These are phyloP conservation scores for Eucalyptus curtisii DNA, from an alignment of 345 rosid species.

Conservation along the genomic window DNA sequence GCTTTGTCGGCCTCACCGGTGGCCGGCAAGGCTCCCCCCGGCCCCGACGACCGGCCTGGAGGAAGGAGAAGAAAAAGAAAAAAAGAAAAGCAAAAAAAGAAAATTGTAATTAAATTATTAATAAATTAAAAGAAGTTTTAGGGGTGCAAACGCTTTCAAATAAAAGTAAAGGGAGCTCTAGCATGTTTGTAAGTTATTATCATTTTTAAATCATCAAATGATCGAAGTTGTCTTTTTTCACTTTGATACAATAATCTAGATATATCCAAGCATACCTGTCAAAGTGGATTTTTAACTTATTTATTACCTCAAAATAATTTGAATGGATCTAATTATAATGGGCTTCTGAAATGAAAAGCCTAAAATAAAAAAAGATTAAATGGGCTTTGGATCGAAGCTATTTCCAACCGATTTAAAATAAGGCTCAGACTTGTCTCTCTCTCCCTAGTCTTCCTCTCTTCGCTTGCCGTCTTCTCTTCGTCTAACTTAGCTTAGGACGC, in stretches of 20 bases:
- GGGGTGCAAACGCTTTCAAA: background rate
- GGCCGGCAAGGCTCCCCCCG: rapidly evolving
- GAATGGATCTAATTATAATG: background rate
- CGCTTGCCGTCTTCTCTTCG: background rate
- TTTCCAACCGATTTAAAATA: background rate
- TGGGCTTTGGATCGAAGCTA: background rate
- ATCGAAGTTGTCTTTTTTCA: too few species aligned
- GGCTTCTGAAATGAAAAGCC: background rate
- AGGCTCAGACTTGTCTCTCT: background rate
- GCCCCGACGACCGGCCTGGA: rapidly evolving
- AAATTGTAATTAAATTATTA: too few species aligned
- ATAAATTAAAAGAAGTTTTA: too few species aligned
- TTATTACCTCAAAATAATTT: background rate
- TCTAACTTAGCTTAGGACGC: background rate
- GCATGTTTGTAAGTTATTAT: background rate
- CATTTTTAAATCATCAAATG: background rate
- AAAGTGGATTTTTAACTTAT: too few species aligned
- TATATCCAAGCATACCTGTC: background rate
- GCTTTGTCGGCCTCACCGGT: rapidly evolving
- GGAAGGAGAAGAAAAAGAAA: too few species aligned
- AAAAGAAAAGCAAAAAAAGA: too few species aligned
- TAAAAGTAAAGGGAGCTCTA: background rate
- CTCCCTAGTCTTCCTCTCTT: background rate
- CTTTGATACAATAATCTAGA: background rate
- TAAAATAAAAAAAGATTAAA: too few species aligned